Base-by-base conservation (phyloP, 345 rosid genomes). In the Lumnitzera littorea region DNA sequence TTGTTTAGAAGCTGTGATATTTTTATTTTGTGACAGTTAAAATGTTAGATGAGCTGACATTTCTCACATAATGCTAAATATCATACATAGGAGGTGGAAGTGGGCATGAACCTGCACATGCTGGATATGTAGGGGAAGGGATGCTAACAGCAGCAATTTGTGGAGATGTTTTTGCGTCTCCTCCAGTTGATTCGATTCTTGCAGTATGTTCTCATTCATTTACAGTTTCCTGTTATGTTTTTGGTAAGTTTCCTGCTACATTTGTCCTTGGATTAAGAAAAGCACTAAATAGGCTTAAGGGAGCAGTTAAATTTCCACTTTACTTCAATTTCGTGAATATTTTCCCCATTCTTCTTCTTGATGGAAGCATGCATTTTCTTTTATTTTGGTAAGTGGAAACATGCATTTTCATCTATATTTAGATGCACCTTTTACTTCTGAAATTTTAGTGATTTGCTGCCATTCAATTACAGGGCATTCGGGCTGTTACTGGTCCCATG, bases 101-200 rank as follows among this genome's bases (percentile, higher is more conserved):
- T 60, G 99, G 99, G 46, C 99, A 94, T 78, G 99, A 94, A 63
- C 97, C 99, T 66, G 96, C 99, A 48, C 91, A 87, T 51, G 84
- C 99, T 81, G 99, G 99, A 54, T 94, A 78, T 78, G 99, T 94
- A 36, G 99, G 99, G 72, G 97, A 94, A 78, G 99, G 99, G 70
- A 94, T 94, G 99, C 91, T 94, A 46, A 89, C 97, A 25, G 99
- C 97, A 48, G 91, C 99, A 55, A 78, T 94, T 56, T 89, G 99
- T 24, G 97, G 99, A 70, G 97, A 94, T 73, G 76, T 94, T 75
- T 94, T 94, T 80, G 77, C 90, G 46, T 89, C 97, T 52, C 99
- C 99, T 48, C 83, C 91, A 14, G 95, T 89, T 70, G 99, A 94
- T 78, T 78, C 99, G 62, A 86, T 94, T 76, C 63, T 94, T 50